Conservation (phyloP, 306 rosid species). For the Dicorynia guianensis region DNA sequence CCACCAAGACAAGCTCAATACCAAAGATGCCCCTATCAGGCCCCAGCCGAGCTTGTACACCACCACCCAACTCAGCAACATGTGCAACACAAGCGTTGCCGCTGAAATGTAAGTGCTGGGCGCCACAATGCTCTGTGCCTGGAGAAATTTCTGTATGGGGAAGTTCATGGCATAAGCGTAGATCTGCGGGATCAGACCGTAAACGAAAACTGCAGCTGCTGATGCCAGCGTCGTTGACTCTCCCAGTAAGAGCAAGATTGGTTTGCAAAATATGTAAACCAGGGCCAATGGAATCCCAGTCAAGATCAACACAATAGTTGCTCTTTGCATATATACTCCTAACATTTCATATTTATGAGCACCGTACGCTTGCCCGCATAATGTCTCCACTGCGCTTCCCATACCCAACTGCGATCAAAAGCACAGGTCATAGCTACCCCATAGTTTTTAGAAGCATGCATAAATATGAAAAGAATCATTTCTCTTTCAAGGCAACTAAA, state of each 20-base stretch:
- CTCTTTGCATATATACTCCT: constrained; percentile 73
- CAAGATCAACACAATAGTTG: constrained; percentile 53
- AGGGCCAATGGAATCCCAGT: constrained; percentile 57
- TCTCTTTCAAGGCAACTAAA: too few species aligned
- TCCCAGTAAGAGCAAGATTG: constrained; percentile 51
- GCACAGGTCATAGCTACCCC: too few species aligned
- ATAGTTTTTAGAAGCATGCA: too few species aligned
- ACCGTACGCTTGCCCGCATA: constrained; percentile 84
- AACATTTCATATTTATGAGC: constrained; percentile 68
- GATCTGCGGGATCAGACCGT: constrained; percentile 80
- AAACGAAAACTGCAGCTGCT: constrained; percentile 60
- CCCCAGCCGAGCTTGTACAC: constrained; percentile 61
- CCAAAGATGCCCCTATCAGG: constrained; percentile 62
- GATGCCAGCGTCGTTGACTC: constrained; percentile 55
- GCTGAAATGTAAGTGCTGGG: constrained; percentile 73
- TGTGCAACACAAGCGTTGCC: constrained; percentile 52
- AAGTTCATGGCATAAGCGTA: constrained; percentile 78
- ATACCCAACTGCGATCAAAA: constrained; percentile 60
- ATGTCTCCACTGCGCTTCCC: constrained; percentile 90
- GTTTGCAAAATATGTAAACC: constrained; percentile 55
- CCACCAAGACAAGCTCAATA: constrained; percentile 83
- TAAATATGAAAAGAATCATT: too few species aligned
- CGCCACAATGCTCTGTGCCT: constrained; percentile 71
- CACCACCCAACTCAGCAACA: constrained; percentile 59
- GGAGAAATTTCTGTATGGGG: constrained; percentile 83